phyloP scores from a whole-genome alignment of 2,329 filamentous ascomycete genomes.

The Ascosphaera aggregata region DNA sequence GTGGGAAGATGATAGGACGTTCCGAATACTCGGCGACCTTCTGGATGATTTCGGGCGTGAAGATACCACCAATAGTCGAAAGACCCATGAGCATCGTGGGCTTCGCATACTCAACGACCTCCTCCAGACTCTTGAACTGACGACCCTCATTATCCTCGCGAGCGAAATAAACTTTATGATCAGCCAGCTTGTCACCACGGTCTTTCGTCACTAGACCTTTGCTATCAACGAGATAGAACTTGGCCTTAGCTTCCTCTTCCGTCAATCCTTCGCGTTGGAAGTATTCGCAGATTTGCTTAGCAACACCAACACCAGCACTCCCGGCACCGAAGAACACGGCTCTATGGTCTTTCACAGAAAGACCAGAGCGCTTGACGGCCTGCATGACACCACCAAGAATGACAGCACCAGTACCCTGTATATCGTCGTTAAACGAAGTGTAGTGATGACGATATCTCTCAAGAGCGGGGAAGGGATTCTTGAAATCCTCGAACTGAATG shows the following conservation, averaged over 20 bases:
- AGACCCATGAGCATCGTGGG: constrained; percentile 87
- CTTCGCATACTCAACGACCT: constrained; percentile 86
- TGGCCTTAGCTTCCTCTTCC: constrained; percentile 64
- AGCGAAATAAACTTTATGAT: constrained; percentile 55
- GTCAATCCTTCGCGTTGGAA: constrained; percentile 81
- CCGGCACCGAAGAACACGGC: constrained; percentile 94
- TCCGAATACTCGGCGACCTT: constrained; percentile 40
- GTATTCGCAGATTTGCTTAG: constrained; percentile 93
- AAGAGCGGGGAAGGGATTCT: constrained; percentile 87
- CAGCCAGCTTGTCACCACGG: constrained; percentile 77
- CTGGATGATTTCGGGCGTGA: constrained; percentile 67
- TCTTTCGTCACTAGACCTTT: constrained; percentile 86
- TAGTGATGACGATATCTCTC: constrained; percentile 72
- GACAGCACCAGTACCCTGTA: constrained; percentile 91
- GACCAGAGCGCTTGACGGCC: constrained; percentile 59
- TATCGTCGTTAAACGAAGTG: constrained; percentile 97
- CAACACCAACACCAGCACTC: constrained; percentile 87
- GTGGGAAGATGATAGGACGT: constrained; percentile 77
- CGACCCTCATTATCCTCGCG: constrained; percentile 40
- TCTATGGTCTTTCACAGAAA: constrained; percentile 71
- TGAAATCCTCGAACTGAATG: constrained; percentile 95
- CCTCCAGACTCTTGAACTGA: constrained; percentile 54
- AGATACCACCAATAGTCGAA: constrained; percentile 82
- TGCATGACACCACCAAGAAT: constrained; percentile 63
- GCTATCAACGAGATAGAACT: constrained; percentile 96